Conservation (phyloP, 192 early-diverging fungal species). For the Coemansia sp. region DNA sequence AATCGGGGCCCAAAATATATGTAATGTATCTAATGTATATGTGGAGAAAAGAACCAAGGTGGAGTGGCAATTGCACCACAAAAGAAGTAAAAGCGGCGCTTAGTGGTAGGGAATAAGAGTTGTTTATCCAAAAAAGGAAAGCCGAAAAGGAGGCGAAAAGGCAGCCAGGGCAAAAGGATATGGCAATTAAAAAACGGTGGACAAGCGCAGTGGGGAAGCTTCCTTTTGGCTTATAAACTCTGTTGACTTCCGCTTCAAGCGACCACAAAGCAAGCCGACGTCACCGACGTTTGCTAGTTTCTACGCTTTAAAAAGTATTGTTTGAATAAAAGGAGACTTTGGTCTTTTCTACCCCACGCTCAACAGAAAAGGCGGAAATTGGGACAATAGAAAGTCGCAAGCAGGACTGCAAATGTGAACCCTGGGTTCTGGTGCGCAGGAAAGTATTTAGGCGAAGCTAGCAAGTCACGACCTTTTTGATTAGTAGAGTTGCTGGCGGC, state of each 20-base stretch:
- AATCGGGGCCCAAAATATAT: no score
- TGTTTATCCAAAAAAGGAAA: not conserved
- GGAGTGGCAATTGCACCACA: not conserved
- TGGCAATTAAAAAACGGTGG: not conserved
- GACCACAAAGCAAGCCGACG: not conserved
- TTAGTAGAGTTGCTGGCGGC: no score
- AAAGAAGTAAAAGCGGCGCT: not conserved
- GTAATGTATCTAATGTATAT: not conserved
- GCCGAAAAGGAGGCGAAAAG: not conserved
- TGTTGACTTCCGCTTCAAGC: not conserved
- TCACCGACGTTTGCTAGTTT: not conserved
- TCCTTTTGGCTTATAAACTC: conserved; percentile 1
- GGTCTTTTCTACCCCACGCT: not conserved
- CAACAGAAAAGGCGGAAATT: conserved; percentile 5
- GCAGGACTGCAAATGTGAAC: not conserved
- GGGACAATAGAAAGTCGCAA: conserved; percentile 3
- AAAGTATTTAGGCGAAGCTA: no score
- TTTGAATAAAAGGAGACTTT: conserved; percentile 1
- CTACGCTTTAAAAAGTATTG: not conserved
- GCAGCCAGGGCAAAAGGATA: not conserved
- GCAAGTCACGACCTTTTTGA: no score
- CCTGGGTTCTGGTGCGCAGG: no score
- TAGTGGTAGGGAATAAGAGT: not conserved
- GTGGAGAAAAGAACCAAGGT: not conserved
- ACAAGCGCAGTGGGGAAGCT: not conserved